Conservation (phyloP, 2,329 filamentous ascomycete genomes). For the Teratosphaeriaceae sp. region DNA sequence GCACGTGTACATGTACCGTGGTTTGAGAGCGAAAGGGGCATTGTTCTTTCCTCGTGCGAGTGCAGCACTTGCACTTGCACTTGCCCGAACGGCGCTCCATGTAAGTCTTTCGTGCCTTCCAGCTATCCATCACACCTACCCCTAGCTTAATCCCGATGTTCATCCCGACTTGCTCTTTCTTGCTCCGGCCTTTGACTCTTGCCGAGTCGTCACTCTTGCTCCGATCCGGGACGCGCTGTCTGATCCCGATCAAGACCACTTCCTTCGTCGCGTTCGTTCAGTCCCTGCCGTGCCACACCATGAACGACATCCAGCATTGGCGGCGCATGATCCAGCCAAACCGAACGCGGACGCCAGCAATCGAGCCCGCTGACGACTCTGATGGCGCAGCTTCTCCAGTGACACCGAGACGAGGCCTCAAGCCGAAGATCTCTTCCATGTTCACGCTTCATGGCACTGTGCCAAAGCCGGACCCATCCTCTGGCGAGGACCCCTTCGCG, state of each 20-base stretch:
- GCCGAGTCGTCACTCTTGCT: too few species aligned
- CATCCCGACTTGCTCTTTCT: too few species aligned
- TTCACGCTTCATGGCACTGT: slow-evolving; percentile 27
- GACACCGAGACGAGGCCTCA: slow-evolving; percentile 29
- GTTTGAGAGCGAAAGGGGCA: too few species aligned
- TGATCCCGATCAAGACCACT: background rate
- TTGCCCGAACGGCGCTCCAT: too few species aligned
- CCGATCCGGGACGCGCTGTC: too few species aligned
- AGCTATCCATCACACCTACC: too few species aligned
- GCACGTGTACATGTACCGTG: too few species aligned
- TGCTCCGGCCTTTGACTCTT: too few species aligned
- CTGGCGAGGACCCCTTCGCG: slow-evolving; percentile 15
- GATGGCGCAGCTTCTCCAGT: slow-evolving; percentile 22
- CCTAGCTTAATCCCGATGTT: too few species aligned
- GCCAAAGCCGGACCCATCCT: slow-evolving; percentile 11
- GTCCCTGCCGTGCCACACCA: background rate
- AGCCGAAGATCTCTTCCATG: slow-evolving; percentile 35
- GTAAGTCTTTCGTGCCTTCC: too few species aligned
- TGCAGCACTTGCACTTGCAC: too few species aligned
- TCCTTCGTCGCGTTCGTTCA: background rate
- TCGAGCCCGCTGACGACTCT: slow-evolving; percentile 25
- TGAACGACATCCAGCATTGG: slow-evolving; percentile 29
- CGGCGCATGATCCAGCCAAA: slow-evolving; percentile 29
- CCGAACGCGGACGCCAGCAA: slow-evolving; percentile 23
- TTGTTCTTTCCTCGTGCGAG: too few species aligned